Evolutionary conservation across 345 rosid species (phyloP).

Genomic region (Linum tenue): DNA sequence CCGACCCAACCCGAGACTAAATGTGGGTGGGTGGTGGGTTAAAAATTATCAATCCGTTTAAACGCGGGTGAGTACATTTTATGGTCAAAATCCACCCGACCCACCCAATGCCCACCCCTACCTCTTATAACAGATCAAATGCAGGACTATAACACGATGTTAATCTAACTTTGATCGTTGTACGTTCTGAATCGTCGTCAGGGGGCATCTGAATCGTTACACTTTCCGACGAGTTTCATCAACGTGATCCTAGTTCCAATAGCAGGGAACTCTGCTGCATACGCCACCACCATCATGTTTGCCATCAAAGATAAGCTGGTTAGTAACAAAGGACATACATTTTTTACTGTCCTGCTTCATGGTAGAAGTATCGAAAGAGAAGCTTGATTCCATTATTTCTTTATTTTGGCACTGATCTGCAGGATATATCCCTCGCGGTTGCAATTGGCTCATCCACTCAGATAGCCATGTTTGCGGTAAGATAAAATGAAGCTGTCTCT

Average conservation of each 20-base stretch:
- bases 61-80: no score
- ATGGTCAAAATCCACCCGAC: no score
- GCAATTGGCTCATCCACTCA: conserved; percentile 9
- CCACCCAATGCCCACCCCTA: no score
- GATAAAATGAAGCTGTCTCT: not conserved
- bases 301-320: not conserved
- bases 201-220: conserved; percentile 1
- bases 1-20: no score
- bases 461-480: conserved; percentile 10
- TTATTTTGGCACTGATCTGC: not conserved
- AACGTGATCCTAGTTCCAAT: not conserved
- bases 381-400: not conserved
- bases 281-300: conserved; percentile 1
- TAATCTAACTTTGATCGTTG: not conserved
- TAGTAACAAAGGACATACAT: not conserved
- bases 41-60: no score
- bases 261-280: conserved; percentile 1
- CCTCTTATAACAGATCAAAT: no score
- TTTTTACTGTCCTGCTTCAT: not conserved
- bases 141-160: no score
- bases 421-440: conserved; percentile 8
- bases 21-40: no score
- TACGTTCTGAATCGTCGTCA: not conserved
- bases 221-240: not conserved
- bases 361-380: no score